Evolutionary conservation across 495 filamentous ascomycete genomes (phyloP).

Genomic region (Achaetomiella virescens): DNA sequence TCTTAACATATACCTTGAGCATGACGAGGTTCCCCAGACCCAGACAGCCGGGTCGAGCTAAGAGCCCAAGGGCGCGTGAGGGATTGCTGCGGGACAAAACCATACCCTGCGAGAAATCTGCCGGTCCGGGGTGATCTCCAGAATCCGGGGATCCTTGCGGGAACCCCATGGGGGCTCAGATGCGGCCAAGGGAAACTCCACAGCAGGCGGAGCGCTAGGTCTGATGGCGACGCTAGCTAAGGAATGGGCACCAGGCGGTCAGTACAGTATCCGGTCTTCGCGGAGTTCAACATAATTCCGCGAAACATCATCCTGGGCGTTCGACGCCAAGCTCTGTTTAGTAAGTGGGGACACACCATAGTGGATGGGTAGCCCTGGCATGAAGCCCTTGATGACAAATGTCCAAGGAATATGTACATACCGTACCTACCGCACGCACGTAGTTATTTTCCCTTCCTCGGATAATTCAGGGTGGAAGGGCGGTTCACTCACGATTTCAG

Average conservation of each 20-base stretch:
- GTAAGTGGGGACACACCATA: neutral
- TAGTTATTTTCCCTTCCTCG: neutral
- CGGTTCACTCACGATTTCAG: neutral
- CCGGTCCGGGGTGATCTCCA: neutral
- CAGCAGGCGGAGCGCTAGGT: neutral
- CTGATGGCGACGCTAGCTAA: too few species aligned
- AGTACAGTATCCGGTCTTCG: too few species aligned
- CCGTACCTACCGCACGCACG: neutral
- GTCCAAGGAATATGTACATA: neutral
- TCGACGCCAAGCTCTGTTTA: neutral
- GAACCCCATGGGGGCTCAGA: neutral
- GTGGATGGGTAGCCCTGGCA: neutral
- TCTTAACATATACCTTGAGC: neutral
- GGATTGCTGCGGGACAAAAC: neutral
- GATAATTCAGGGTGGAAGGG: neutral
- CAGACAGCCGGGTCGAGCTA: neutral
- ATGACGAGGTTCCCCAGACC: neutral
- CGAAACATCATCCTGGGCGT: neutral
- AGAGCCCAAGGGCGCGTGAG: neutral
- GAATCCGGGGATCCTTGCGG: neutral
- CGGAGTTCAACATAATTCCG: too few species aligned
- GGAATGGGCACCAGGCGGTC: too few species aligned
- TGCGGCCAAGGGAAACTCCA: neutral
- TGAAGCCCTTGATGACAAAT: neutral
- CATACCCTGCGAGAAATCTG: neutral